Conservation (phyloP, 768 basidiomycete genomes). For the Psilocybe azurescens region DNA sequence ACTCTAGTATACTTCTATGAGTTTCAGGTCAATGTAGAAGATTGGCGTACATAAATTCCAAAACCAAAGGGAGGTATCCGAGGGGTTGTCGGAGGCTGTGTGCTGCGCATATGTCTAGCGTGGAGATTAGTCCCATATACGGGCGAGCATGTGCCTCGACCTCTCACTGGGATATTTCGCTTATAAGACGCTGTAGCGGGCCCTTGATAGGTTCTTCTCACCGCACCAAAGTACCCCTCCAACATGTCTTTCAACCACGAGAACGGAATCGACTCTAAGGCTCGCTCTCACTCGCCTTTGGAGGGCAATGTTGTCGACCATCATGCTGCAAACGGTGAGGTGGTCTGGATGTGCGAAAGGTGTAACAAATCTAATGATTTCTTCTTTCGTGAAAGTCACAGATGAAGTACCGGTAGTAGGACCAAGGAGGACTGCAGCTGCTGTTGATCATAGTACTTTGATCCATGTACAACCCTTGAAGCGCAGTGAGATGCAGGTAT, state of each 20-base stretch:
- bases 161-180: conserved; percentile 5
- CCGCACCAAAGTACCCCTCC: background rate
- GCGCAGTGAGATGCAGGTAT: conserved; percentile 86
- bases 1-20: background rate
- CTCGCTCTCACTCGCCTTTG: conserved; percentile 25
- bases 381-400: conserved; percentile 54
- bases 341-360: conserved; percentile 5
- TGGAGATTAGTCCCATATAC: conserved; percentile 1
- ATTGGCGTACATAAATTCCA: background rate
- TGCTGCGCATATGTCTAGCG: conserved; percentile 1
- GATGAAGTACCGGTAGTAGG: conserved; percentile 51
- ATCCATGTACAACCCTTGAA: conserved; percentile 87
- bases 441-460: conserved; percentile 43
- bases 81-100: background rate
- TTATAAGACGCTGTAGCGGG: conserved; percentile 13
- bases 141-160: conserved; percentile 7
- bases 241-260: conserved; percentile 24
- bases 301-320: conserved; percentile 74
- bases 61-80: background rate
- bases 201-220: conserved; percentile 6
- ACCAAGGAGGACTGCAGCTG: conserved; percentile 33
- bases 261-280: conserved; percentile 24
- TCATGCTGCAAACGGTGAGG: conserved; percentile 65
- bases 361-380: conserved; percentile 7
- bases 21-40: background rate